A percentile compares a stretch with the other conserved stretches of the same genome.
These are phyloP conservation scores for Tylopilus subfusipes DNA, from an alignment of 768 basidiomycete genomes.

Conservation along the genomic window DNA sequence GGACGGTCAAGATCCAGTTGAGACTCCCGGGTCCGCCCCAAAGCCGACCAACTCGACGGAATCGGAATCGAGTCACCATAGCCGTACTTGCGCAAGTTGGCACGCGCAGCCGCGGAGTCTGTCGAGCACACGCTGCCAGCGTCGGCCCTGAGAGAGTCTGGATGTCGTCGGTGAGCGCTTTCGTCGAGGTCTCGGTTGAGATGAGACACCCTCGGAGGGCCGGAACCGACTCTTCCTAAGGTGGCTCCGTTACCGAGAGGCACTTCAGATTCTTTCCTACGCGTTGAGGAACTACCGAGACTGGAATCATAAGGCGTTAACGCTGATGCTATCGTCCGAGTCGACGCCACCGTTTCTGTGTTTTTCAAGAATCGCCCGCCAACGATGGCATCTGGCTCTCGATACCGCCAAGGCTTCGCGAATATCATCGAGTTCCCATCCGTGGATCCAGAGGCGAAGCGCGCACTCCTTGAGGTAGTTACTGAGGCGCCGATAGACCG, in stretches of 20 bases:
- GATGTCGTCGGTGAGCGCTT: neutral
- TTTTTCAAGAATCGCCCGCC: neutral
- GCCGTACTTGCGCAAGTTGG: constrained; percentile 26
- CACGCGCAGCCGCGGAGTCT: constrained; percentile 18
- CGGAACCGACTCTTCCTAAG: neutral
- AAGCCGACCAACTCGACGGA: constrained; percentile 24
- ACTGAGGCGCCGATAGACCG: no score
- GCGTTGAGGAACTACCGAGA: neutral
- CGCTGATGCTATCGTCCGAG: no score
- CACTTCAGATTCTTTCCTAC: neutral
- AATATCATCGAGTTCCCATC: neutral
- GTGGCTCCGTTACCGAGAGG: neutral
- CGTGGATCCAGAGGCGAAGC: neutral
- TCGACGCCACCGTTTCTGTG: no score
- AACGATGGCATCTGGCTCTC: neutral
- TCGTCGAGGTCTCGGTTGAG: constrained; percentile 1
- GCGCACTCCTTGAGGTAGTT: no score
- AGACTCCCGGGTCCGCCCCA: constrained; percentile 11
- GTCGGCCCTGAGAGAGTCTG: constrained; percentile 6
- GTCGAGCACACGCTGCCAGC: constrained; percentile 27
- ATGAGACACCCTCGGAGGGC: neutral
- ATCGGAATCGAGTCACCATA: constrained; percentile 16
- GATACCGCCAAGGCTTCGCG: neutral
- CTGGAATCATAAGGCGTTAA: no score
- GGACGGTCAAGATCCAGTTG: constrained; percentile 12